Percentiles rank a stretch among this genome's conserved stretches.
Evolutionary conservation across 2,329 filamentous ascomycete genomes (phyloP).

Genomic region (Aspergillus puulaauensis): DNA sequence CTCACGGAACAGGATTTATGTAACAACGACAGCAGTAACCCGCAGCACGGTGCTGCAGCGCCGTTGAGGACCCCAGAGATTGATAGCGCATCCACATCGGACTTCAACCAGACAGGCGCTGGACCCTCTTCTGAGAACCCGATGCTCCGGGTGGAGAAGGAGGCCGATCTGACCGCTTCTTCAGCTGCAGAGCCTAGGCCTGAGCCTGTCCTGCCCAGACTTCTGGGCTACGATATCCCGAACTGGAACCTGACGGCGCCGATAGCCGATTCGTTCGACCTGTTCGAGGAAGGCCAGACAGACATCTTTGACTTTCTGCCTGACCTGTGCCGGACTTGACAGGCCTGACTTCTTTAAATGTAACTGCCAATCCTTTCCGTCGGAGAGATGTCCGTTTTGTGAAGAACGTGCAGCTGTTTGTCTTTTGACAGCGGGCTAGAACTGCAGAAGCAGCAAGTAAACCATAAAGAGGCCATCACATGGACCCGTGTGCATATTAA

Average conservation of each 20-base stretch:
- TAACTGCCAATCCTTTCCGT: too few relatives aligned
- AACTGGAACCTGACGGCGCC: conserved; percentile 38
- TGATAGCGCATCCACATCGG: neutral
- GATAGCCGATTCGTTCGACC: conserved; percentile 37
- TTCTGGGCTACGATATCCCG: conserved; percentile 33
- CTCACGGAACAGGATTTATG: conserved; percentile 26
- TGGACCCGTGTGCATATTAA: too few relatives aligned
- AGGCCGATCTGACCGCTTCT: conserved; percentile 19
- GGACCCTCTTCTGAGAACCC: neutral
- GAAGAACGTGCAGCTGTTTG: too few relatives aligned
- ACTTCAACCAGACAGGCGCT: neutral
- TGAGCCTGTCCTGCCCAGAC: conserved; percentile 18
- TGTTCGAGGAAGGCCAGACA: conserved; percentile 38
- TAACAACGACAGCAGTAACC: neutral
- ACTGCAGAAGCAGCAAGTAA: too few relatives aligned
- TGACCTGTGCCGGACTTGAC: conserved; percentile 24
- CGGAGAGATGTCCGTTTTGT: too few relatives aligned
- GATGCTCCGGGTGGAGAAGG: conserved; percentile 13
- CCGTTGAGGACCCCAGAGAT: neutral
- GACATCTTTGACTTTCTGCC: conserved; percentile 39
- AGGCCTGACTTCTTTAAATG: too few relatives aligned
- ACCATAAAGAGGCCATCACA: too few relatives aligned
- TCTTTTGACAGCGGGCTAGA: too few relatives aligned
- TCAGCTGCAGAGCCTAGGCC: conserved; percentile 20
- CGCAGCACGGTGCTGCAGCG: neutral